These are phyloP conservation scores for Cadophora gregata DNA, from an alignment of 2,329 filamentous ascomycete genomes.

Conservation along the genomic window DNA sequence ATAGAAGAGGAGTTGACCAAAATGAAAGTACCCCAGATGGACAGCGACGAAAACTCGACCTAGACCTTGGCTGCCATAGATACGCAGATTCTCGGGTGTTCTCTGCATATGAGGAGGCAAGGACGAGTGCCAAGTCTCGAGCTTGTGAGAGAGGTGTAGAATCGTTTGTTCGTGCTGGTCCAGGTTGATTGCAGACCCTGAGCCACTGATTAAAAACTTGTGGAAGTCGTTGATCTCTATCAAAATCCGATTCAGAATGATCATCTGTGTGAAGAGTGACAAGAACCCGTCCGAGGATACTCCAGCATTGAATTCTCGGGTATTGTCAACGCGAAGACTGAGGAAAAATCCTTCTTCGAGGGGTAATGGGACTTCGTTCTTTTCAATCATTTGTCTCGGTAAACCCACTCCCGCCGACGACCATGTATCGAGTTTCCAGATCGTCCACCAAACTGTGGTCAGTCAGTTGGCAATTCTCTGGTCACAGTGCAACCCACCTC, in stretches of 20 bases:
- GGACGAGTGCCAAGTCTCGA: conserved; percentile 47
- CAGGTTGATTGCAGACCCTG: conserved; percentile 6
- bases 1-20: conserved; percentile 53
- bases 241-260: conserved; percentile 48
- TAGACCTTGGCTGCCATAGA: conserved; percentile 47
- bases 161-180: conserved; percentile 19
- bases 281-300: conserved; percentile 5
- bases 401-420: conserved; percentile 31
- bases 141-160: conserved; percentile 41
- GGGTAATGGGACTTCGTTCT: conserved; percentile 30
- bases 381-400: conserved; percentile 30
- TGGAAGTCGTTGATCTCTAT: conserved; percentile 49
- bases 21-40: conserved; percentile 54
- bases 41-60: conserved; percentile 52
- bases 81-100: conserved; percentile 48
- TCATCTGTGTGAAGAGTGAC: conserved; percentile 46
- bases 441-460: conserved; percentile 34
- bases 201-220: conserved; percentile 40
- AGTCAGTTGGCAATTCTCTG: not conserved
- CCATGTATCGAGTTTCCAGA: conserved; percentile 36
- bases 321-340: conserved; percentile 2
- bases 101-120: conserved; percentile 47
- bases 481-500: conserved; percentile 23
- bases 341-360: conserved; percentile 33
- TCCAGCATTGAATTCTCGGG: not conserved